phyloP scores from a whole-genome alignment of 2,329 filamentous ascomycete species.

The Coniochaeta sp. region DNA sequence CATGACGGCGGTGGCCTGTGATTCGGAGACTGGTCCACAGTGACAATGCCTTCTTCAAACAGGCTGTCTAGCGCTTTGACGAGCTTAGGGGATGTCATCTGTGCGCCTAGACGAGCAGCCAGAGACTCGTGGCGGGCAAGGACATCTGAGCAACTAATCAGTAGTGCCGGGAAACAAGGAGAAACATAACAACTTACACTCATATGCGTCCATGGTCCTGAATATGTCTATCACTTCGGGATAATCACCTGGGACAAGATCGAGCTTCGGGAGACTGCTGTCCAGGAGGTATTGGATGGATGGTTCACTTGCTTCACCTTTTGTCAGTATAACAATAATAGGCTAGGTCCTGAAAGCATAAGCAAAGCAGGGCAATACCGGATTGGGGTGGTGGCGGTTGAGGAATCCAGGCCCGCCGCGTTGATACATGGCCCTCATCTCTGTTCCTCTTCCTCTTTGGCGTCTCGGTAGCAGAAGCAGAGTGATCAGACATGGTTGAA shows the following conservation, averaged over 20 bases:
- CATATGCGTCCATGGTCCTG: conserved; percentile 65
- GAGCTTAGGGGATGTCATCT: conserved; percentile 73
- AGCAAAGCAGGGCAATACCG: conserved; percentile 24
- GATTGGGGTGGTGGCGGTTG: conserved; percentile 37
- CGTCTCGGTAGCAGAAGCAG: conserved; percentile 22
- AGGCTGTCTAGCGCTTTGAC: conserved; percentile 81
- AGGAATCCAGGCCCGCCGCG: conserved; percentile 26
- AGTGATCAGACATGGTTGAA: conserved; percentile 14
- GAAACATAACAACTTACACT: conserved; percentile 37
- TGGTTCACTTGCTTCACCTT: conserved; percentile 20
- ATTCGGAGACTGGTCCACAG: conserved; percentile 47
- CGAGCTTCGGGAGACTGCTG: conserved; percentile 35
- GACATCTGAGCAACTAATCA: conserved; percentile 44
- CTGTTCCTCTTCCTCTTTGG: conserved; percentile 42
- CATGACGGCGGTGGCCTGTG: conserved; percentile 37
- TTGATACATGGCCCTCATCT: conserved; percentile 30
- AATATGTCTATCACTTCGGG: conserved; percentile 62
- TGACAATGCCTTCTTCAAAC: conserved; percentile 74
- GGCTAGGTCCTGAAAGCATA: too few species aligned
- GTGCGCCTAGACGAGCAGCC: conserved; percentile 76
- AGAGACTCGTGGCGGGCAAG: conserved; percentile 81
- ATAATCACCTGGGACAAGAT: conserved; percentile 44
- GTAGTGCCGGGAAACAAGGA: too few species aligned
- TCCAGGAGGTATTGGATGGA: conserved; percentile 49
- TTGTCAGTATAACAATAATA: conserved; percentile 10